Evolutionary conservation across 2,329 filamentous ascomycete species (phyloP), one percentile per base, ranked within the genome.

Genomic region (Cercospora canescens): DNA sequence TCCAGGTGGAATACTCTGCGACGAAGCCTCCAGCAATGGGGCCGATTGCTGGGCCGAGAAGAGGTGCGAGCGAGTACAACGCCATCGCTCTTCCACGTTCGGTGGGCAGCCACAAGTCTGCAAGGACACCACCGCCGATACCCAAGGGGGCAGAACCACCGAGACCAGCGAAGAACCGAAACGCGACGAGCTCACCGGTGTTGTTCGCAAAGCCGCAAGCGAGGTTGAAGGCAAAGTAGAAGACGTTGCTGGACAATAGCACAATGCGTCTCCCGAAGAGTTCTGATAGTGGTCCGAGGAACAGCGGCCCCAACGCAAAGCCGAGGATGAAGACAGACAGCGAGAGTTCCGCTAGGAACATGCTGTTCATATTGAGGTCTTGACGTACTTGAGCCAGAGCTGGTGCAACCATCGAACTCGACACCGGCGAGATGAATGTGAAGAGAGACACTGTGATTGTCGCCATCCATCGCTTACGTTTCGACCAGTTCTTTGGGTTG

Each of bases 1-100:
- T 84, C 91, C 91, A 93, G 1, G 84, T 87, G 7, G 84, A 86
- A 67, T 85, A 81, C 71, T 89, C 79, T 0, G 87, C 82, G 26
- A 91, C 87, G 74, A 88, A 91, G 0, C 87, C 88, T 9, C 88
- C 89, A 0, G 84, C 84, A 1, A 91, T 86, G 0, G 89, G 89
- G 0, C 89, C 89, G 4, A 90, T 79, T 0, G 87, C 87, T 3
- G 89, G 89, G 0, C 89, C 89, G 0, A 91, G 82, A 0, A 91
- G 80, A 0, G 89, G 89, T 1, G 85, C 85, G 0, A 91, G 81
- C 59, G 82, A 86, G 78, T 90, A 90, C 41, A 90, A 83, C 1
- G 84, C 84, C 63, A 90, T 85, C 3, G 88, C 86, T 68, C 82
- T 84, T 3, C 88, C 88, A 69, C 88, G 84, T 75, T 90, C 81